Evolutionary conservation across 305 asterid species (phyloP).

Genomic region (Fraxinus albicans): DNA sequence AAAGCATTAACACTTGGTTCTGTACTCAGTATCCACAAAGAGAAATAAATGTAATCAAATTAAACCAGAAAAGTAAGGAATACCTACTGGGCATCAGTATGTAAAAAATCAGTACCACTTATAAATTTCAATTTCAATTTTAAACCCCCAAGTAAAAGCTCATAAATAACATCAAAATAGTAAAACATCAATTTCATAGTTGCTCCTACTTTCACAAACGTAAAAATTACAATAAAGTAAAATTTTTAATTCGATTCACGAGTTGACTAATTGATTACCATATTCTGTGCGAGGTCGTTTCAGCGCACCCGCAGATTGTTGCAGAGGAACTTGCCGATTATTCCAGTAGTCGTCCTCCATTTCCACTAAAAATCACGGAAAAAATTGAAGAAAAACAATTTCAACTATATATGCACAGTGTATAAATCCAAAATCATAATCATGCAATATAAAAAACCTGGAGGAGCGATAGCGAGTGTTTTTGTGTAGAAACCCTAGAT

Average conservation of each 20-base stretch:
- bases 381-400: not conserved
- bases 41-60: not conserved
- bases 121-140: not conserved
- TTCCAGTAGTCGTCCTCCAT: slow-evolving; percentile 52
- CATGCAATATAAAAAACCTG: not conserved
- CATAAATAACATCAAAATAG: not conserved
- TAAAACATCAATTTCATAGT: not conserved
- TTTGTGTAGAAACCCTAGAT: not conserved
- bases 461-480: not conserved
- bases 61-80: not conserved
- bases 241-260: not conserved
- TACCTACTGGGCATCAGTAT: not conserved
- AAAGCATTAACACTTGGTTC: not conserved
- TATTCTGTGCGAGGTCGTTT: slow-evolving; percentile 47
- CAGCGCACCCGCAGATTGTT: slow-evolving; percentile 31
- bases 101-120: not conserved
- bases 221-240: not conserved
- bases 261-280: slow-evolving; percentile 24
- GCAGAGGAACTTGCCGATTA: slow-evolving; percentile 28
- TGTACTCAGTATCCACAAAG: not conserved
- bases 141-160: not conserved
- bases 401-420: not conserved
- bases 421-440: not conserved
- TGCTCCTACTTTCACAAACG: not conserved
- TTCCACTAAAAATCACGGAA: not conserved